phyloP scores from a whole-genome alignment of 371 early-diverging fungal species.

The Zopfochytrium polystomum region DNA sequence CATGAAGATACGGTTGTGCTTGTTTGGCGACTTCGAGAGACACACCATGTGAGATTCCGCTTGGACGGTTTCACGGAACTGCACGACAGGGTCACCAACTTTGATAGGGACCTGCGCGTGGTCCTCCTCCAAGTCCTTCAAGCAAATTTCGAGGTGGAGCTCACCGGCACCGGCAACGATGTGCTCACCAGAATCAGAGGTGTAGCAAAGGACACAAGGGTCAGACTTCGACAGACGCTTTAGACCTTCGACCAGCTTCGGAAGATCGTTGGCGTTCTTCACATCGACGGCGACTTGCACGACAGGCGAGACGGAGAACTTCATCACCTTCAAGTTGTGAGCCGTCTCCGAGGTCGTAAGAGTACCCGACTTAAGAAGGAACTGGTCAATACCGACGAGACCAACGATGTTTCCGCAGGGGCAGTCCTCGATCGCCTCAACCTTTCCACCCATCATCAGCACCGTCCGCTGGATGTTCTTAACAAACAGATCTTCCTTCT shows the following conservation, averaged over 20 bases:
- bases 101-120: slow-evolving; percentile 97
- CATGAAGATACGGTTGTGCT: slow-evolving; percentile 99
- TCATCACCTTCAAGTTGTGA: slow-evolving; percentile 99
- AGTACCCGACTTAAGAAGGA: slow-evolving; percentile 98
- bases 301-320: slow-evolving; percentile 99
- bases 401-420: slow-evolving; percentile 99
- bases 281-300: slow-evolving; percentile 96
- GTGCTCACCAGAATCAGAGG: slow-evolving; percentile 95
- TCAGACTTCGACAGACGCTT: slow-evolving; percentile 98
- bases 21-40: slow-evolving; percentile 99
- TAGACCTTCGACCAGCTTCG: slow-evolving; percentile 99
- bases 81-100: slow-evolving; percentile 95
- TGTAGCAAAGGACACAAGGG: slow-evolving; percentile 94
- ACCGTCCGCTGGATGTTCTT: slow-evolving; percentile 98
- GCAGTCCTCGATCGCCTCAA: slow-evolving; percentile 98
- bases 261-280: slow-evolving; percentile 97
- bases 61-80: slow-evolving; percentile 95
- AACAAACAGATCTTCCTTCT: slow-evolving; percentile 91
- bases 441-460: slow-evolving; percentile 99
- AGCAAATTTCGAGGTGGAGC: slow-evolving; percentile 99
- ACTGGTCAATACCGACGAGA: slow-evolving; percentile 98
- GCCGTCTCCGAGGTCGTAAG: slow-evolving; percentile 91
- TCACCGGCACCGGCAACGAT: slow-evolving; percentile 99
- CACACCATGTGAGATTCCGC: slow-evolving; percentile 77
- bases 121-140: slow-evolving; percentile 99